Evolutionary conservation across 179 eudicot genomes (phyloP).

Genomic region (Camellia oleifera): DNA sequence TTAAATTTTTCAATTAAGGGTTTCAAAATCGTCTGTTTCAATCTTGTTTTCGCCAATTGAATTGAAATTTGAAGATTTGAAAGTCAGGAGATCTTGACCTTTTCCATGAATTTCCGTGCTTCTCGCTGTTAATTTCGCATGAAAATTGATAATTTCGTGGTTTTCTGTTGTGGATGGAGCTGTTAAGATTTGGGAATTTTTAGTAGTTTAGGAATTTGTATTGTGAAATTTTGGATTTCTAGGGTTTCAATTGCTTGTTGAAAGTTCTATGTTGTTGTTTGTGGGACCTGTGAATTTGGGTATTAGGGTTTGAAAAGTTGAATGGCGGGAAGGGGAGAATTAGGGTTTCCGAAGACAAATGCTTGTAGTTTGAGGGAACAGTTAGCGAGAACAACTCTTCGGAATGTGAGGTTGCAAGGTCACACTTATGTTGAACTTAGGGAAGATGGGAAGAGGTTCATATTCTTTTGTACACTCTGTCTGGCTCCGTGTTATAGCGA

Average conservation of each 20-base stretch:
- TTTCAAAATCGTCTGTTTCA: conserved; percentile 13
- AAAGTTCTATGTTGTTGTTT: conserved; percentile 1
- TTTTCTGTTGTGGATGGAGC: not conserved
- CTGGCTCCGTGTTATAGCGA: conserved; percentile 80
- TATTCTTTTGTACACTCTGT: conserved; percentile 87
- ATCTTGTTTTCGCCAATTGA: conserved; percentile 9
- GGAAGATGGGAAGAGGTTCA: conserved; percentile 65
- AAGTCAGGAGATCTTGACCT: too few relatives aligned
- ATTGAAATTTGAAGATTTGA: conserved; percentile 13
- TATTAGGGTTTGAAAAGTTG: conserved; percentile 16
- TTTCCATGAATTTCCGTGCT: not conserved
- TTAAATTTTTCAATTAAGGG: conserved; percentile 18
- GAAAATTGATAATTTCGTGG: not conserved
- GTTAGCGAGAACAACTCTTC: conserved; percentile 51
- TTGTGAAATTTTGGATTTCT: not conserved
- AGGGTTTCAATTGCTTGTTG: not conserved
- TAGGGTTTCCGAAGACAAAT: conserved; percentile 51
- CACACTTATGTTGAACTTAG: conserved; percentile 85
- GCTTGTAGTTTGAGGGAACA: conserved; percentile 57
- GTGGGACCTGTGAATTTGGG: not conserved
- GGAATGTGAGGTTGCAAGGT: conserved; percentile 61
- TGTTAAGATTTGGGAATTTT: not conserved
- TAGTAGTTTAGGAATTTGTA: not conserved
- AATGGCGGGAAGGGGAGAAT: conserved; percentile 59
- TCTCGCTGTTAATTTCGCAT: not conserved